phyloP scores from a whole-genome alignment of 192 early-diverging fungal genomes.

The Coemansia sp. region DNA sequence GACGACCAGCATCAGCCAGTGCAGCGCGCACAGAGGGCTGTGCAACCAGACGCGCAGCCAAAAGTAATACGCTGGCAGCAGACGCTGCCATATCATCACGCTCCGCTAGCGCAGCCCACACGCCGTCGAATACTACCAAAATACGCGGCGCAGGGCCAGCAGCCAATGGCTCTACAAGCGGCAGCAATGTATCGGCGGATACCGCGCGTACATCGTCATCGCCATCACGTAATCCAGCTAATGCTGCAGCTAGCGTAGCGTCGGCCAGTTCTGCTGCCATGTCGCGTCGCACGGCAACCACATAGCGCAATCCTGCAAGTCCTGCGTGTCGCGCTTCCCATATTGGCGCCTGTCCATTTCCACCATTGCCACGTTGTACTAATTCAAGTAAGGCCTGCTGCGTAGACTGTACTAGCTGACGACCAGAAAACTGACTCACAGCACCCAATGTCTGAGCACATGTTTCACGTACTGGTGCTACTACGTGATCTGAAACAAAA shows the following conservation, averaged over 20 bases:
- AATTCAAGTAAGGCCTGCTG: constrained; percentile 63
- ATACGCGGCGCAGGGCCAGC: constrained; percentile 65
- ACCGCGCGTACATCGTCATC: constrained; percentile 97
- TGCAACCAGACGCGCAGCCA: constrained; percentile 79
- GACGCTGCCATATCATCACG: constrained; percentile 91
- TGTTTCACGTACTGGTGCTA: constrained; percentile 94
- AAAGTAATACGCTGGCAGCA: constrained; percentile 87
- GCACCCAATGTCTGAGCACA: constrained; percentile 82
- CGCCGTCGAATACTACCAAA: constrained; percentile 68
- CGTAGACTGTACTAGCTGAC: constrained; percentile 56
- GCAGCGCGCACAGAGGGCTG: constrained; percentile 31
- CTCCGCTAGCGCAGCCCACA: constrained; percentile 89
- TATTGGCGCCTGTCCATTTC: constrained; percentile 27
- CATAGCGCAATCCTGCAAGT: constrained; percentile 89
- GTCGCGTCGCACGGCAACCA: constrained; percentile 87
- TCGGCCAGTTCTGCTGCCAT: constrained; percentile 73
- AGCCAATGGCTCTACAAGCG: constrained; percentile 79
- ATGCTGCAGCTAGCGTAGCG: constrained; percentile 75
- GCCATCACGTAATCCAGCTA: constrained; percentile 77
- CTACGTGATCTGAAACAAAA: constrained; percentile 92
- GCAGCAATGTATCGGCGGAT: constrained; percentile 84
- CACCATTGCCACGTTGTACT: constrained; percentile 36
- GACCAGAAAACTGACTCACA: constrained; percentile 62
- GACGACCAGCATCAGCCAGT: constrained; percentile 15
- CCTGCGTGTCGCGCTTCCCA: constrained; percentile 96